phyloP scores from a whole-genome alignment of 169 alveolate species.

The Plasmodium vivax region DNA sequence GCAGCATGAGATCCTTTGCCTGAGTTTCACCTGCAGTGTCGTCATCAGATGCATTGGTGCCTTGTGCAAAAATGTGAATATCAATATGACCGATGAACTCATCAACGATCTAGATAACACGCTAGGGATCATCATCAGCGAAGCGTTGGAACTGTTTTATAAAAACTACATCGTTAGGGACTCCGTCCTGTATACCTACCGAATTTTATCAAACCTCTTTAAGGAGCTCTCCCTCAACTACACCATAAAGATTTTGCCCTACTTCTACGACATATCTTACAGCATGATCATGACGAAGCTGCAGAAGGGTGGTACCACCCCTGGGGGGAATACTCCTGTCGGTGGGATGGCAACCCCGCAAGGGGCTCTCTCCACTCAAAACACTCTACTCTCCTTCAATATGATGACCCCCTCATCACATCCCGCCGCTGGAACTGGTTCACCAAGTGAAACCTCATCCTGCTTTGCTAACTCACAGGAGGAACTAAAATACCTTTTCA shows the following conservation, averaged over 20 bases:
- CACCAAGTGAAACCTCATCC: neutral
- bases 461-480: slow-evolving; percentile 10
- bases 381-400: neutral
- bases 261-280: slow-evolving; percentile 60
- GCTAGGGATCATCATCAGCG: slow-evolving; percentile 55
- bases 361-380: neutral
- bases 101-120: slow-evolving; percentile 62
- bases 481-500: slow-evolving; percentile 64
- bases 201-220: slow-evolving; percentile 52
- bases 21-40: slow-evolving; percentile 64
- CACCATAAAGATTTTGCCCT: slow-evolving; percentile 58
- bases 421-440: neutral
- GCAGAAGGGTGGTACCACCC: neutral
- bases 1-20: slow-evolving; percentile 35
- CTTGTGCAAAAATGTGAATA: slow-evolving; percentile 70
- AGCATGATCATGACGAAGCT: slow-evolving; percentile 48
- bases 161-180: slow-evolving; percentile 60
- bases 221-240: slow-evolving; percentile 71
- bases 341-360: neutral
- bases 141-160: slow-evolving; percentile 66
- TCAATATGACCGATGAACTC: slow-evolving; percentile 25
- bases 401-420: slow-evolving; percentile 59
- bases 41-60: slow-evolving; percentile 71
- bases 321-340: neutral
- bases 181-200: slow-evolving; percentile 52